Percentiles rank a stretch among this genome's conserved stretches.
Conservation (phyloP, 1,284 basidiomycete genomes). For the Anthracocystis panici-leucophaei region DNA sequence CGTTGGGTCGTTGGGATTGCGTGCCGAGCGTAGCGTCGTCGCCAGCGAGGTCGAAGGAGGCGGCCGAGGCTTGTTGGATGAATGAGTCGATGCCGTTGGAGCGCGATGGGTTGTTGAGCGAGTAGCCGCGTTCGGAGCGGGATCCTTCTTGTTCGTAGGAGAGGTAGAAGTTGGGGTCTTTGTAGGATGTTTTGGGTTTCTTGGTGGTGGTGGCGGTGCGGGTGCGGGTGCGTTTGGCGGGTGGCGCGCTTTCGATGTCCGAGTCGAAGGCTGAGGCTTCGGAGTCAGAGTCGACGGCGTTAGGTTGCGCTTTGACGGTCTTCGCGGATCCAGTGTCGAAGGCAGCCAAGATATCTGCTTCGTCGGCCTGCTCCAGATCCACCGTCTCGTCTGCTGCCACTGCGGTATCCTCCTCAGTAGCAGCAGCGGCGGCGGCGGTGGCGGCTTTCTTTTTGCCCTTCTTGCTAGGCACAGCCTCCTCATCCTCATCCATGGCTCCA, state of each 20-base stretch:
- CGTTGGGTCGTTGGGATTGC: conserved; percentile 70
- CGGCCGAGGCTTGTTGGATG: conserved; percentile 82
- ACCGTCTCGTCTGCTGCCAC: conserved; percentile 69
- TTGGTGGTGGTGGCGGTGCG: conserved; percentile 2
- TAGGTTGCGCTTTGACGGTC: not conserved
- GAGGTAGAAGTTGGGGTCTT: conserved; percentile 90
- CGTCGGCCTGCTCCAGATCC: conserved; percentile 75
- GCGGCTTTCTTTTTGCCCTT: conserved; percentile 49
- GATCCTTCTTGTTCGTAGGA: conserved; percentile 89
- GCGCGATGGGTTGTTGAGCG: conserved; percentile 33
- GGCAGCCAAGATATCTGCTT: conserved; percentile 49
- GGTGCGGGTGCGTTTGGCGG: conserved; percentile 42
- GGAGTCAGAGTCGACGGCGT: conserved; percentile 8
- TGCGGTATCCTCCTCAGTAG: conserved; percentile 65
- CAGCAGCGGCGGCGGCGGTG: conserved; percentile 40
- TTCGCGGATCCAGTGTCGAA: conserved; percentile 42
- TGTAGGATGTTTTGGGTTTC: conserved; percentile 72
- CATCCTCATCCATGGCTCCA: conserved; percentile 16
- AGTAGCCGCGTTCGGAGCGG: conserved; percentile 81
- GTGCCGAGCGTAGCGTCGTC: conserved; percentile 74
- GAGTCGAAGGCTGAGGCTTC: conserved; percentile 72
- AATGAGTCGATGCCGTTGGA: conserved; percentile 80
- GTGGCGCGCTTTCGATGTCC: conserved; percentile 59
- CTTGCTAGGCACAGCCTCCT: conserved; percentile 13
- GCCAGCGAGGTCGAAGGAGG: conserved; percentile 84